Conservation (phyloP, 352 stramenopile species). For the Phytophthora quininea region DNA sequence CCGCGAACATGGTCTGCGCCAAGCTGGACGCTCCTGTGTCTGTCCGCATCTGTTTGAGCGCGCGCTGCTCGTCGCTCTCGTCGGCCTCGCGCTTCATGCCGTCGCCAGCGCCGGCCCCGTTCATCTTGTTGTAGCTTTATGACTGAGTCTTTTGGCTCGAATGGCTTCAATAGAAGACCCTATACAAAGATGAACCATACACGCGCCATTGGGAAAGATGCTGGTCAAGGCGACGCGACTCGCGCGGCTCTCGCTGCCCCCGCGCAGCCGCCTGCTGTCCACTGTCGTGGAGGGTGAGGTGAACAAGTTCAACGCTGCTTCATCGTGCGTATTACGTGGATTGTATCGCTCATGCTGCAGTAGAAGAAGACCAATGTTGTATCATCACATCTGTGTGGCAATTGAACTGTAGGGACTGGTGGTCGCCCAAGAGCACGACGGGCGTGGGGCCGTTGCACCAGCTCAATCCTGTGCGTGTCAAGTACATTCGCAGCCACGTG, state of each 20-base stretch:
- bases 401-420: conserved; percentile 76
- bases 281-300: conserved; percentile 82
- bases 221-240: conserved; percentile 13
- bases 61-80: conserved; percentile 28
- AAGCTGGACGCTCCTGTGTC: conserved; percentile 16
- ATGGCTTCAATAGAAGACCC: neutral
- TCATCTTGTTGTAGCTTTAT: conserved; percentile 24
- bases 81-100: conserved; percentile 31
- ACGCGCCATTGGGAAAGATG: conserved; percentile 22
- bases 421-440: conserved; percentile 72
- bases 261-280: conserved; percentile 45
- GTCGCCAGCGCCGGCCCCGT: conserved; percentile 13
- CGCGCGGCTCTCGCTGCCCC: conserved; percentile 3
- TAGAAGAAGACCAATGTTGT: conserved; percentile 3
- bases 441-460: conserved; percentile 82
- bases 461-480: conserved; percentile 83
- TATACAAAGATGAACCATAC: neutral
- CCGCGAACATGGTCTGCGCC: conserved; percentile 32
- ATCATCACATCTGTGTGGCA: conserved; percentile 2
- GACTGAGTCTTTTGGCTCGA: conserved; percentile 5
- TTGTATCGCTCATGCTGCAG: neutral
- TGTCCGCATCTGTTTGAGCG: conserved; percentile 42
- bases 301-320: conserved; percentile 79
- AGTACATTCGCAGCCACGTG: conserved; percentile 79
- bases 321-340: conserved; percentile 54